Base-by-base conservation (phyloP, 1,139 yeast genomes). In the Geotrichum histeridarum region DNA sequence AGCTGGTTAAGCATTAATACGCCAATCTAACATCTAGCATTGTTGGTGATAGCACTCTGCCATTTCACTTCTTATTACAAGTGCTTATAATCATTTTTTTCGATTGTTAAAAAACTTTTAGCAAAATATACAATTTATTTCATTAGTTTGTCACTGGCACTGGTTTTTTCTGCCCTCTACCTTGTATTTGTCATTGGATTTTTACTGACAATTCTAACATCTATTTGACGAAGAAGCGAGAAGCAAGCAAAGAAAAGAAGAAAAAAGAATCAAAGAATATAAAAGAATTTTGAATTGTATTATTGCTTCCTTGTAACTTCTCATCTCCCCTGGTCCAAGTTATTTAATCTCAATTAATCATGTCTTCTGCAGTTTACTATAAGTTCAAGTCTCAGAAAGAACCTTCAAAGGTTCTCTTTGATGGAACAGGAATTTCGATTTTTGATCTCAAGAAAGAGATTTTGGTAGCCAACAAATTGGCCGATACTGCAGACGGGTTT, bases 351-450 rank as follows among this genome's bases (percentile, higher is more conserved):
- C 22, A 50, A 42, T 50, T 17, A 11, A 47, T 15, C 52, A 93
- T 93, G 98, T 85, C 95, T 15, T 88, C 96, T 22, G 88, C 91
- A 9, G 86, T 93, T 31, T 93, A 89, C 68, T 93, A 93, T 69
- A 80, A 83, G 68, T 93, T 93, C 71, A 75, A 83, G 60, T 94
- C 96, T 44, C 97, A 91, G 68, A 86, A 83, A 68, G 83, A 81
- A 53, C 84, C 87, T 48, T 82, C 88, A 1, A 81, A 95, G 47
- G 82, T 93, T 47, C 80, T 85, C 52, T 94, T 93, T 68, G 99
- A 94, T 70, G 99, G 99, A 32, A 91, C 98, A 0, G 97, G 98
- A 36, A 82, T 94, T 54, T 87, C 95, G 9, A 96, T 91, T 11
- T 93, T 91, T 73, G 99, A 93, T 67, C 75, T 93, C 59, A 94